A percentile compares a stretch with the other conserved stretches of the same genome.
Conservation (phyloP, 768 basidiomycete species). For the Naematelia aurantialba region DNA sequence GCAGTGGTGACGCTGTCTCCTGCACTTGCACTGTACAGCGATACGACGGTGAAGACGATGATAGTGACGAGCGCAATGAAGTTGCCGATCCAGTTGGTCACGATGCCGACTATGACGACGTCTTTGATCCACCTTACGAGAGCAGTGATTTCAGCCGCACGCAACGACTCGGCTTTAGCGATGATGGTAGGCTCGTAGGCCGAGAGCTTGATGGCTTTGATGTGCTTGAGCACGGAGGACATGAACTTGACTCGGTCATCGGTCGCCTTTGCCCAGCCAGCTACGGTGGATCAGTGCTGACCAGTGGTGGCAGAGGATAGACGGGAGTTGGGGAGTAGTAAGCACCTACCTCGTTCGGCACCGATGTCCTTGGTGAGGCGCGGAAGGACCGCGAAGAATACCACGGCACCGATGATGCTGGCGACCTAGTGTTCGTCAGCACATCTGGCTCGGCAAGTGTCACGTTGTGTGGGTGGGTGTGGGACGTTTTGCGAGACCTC, state of each 20-base stretch:
- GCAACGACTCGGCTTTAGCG: slow-evolving; percentile 3
- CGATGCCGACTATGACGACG: slow-evolving; percentile 12
- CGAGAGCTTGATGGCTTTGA: slow-evolving; percentile 26
- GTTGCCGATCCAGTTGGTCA: slow-evolving; percentile 16
- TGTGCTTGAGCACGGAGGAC: slow-evolving; percentile 19
- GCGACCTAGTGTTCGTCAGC: slow-evolving; percentile 7
- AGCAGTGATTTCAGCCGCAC: slow-evolving; percentile 9
- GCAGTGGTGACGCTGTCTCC: slow-evolving; percentile 13
- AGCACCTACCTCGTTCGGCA: slow-evolving; percentile 1
- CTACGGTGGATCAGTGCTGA: too few species aligned
- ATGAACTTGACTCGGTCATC: slow-evolving; percentile 23
- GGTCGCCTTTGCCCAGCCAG: slow-evolving; percentile 12
- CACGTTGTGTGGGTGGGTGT: too few species aligned
- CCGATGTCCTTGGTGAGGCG: slow-evolving; percentile 7
- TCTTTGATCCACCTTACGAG: slow-evolving; percentile 7
- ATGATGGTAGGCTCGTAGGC: slow-evolving; percentile 16
- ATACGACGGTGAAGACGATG: slow-evolving; percentile 18
- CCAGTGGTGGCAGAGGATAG: too few species aligned
- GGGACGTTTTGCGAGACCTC: too few species aligned
- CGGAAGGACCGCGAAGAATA: slow-evolving; percentile 16
- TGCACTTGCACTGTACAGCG: slow-evolving; percentile 2
- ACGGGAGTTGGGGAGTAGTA: background rate
- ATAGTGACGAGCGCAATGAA: slow-evolving; percentile 13
- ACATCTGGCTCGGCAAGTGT: background rate
- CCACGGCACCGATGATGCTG: slow-evolving; percentile 10